These are phyloP conservation scores for Blepharisma japonicum DNA, from an alignment of 73 alveolate genomes.

Conservation along the genomic window DNA sequence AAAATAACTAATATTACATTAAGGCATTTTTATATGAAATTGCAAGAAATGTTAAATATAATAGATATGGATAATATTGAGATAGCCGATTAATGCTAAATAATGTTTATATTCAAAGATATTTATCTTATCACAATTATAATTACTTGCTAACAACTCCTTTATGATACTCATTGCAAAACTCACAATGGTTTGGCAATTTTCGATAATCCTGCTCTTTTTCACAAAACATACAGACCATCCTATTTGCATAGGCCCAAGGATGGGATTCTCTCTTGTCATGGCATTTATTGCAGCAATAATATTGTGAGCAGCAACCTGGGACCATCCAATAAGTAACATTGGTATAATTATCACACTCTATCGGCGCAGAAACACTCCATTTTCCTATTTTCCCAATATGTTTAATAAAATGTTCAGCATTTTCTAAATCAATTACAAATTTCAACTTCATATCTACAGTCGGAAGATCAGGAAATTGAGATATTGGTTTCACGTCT, in stretches of 20 bases:
- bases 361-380: not conserved
- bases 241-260: conserved; percentile 9
- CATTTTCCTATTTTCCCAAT: not conserved
- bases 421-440: not conserved
- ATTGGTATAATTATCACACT: not conserved
- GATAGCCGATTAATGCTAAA: too few relatives aligned
- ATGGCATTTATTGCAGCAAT: conserved; percentile 24
- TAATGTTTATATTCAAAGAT: too few relatives aligned
- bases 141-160: too few relatives aligned
- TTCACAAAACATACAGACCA: conserved; percentile 11
- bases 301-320: not conserved
- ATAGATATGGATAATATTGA: too few relatives aligned
- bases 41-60: too few relatives aligned
- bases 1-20: too few relatives aligned
- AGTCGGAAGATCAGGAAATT: not conserved
- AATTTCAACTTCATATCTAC: not conserved
- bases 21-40: too few relatives aligned
- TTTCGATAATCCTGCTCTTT: conserved; percentile 11
- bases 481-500: too few relatives aligned
- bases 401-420: not conserved
- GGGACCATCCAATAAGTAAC: conserved; percentile 24
- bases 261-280: not conserved
- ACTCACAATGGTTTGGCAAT: conserved; percentile 10
- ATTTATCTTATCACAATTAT: too few relatives aligned
- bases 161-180: conserved; percentile 12